Evolutionary conservation across 331 rosid species (phyloP), one percentile per base, ranked within the genome.

Genomic region (Spiraea crenata): DNA sequence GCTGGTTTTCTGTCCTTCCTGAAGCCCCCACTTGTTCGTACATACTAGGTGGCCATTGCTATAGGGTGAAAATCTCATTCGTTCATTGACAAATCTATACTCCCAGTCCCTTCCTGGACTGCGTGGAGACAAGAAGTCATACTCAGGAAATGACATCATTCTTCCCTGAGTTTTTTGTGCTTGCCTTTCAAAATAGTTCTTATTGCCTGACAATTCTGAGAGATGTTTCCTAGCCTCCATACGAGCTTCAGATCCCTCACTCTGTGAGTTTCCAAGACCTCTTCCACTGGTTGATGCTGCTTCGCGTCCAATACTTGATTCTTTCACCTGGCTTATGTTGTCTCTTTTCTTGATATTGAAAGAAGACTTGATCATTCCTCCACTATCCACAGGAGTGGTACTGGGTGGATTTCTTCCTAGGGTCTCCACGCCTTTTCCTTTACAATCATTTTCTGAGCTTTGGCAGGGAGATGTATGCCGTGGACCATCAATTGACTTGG

Each of bases 261-360:
- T 45, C 79, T 63, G 58, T n/a, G 31, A 67, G 81, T 67, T 78
- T 50, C 72, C 62, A 60, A 58, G 48, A 51, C 63, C 25, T 72
- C 72, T 77, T 77, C 69, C 88, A 40, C 85, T 80, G 17, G 74
- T 80, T 57, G 88, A 78, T 76, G 79, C 79, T 12, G 70, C 65
- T 74, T 79, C 84, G 48, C 71, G 69, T 52, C 84, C 74, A 51
- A 66, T 68, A 41, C 81, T 70, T 68, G 47, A 75, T 71, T 74
- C 82, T 69, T 74, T 74, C 44, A 73, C 64, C 77, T 46, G 70
- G 48, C 49, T 73, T 40, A 14, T 59, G 67, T 68, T 69, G 60
- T 65, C 77, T 65, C 75, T 76, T 70, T 48, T 77, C 34, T 55
- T 63, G 58, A 63, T 50, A 65, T 82, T 82, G 62, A 69, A 69